Percentiles rank a stretch among this genome's conserved stretches.
Conservation (phyloP, 495 filamentous ascomycete species). For the Hyaloscypha hepaticicola region DNA sequence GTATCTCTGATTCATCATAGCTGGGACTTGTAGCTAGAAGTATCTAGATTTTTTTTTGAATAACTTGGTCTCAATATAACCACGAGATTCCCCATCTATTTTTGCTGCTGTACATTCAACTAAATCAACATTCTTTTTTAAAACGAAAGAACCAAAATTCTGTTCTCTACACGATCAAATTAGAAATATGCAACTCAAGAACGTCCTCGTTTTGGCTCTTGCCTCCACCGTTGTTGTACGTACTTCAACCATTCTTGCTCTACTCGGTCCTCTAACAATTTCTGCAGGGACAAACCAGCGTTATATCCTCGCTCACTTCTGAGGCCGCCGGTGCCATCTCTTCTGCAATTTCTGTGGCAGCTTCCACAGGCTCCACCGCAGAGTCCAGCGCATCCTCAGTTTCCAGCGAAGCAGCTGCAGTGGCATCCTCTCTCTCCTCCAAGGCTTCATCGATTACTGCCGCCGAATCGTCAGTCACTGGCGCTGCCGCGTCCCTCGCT, state of each 20-base stretch:
- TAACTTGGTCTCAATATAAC: not conserved
- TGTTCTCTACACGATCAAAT: not conserved
- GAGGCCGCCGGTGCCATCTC: constrained; percentile 7
- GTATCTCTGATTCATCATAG: not conserved
- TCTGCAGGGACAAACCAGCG: constrained; percentile 16
- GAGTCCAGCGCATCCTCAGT: constrained; percentile 7
- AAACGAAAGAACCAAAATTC: constrained; percentile 13
- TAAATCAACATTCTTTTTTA: not conserved
- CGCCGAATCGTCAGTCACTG: constrained; percentile 10
- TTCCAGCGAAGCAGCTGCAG: constrained; percentile 1
- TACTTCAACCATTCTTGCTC: not conserved
- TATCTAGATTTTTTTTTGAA: not conserved
- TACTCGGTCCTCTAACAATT: constrained; percentile 12
- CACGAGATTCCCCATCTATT: not conserved
- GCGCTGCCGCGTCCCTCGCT: constrained; percentile 21
- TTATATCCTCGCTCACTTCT: constrained; percentile 12
- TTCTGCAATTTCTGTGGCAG: constrained; percentile 12
- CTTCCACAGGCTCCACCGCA: constrained; percentile 1
- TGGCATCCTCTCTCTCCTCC: constrained; percentile 26
- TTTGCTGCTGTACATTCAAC: no score
- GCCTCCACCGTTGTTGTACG: constrained; percentile 26
- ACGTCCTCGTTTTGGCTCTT: constrained; percentile 35
- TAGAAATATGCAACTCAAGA: constrained; percentile 38
- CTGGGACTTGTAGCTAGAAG: constrained; percentile 1
- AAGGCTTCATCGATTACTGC: no score